These are phyloP conservation scores for Chlamydomonas sphaeroides DNA, from an alignment of 139 green algal species.

Conservation along the genomic window DNA sequence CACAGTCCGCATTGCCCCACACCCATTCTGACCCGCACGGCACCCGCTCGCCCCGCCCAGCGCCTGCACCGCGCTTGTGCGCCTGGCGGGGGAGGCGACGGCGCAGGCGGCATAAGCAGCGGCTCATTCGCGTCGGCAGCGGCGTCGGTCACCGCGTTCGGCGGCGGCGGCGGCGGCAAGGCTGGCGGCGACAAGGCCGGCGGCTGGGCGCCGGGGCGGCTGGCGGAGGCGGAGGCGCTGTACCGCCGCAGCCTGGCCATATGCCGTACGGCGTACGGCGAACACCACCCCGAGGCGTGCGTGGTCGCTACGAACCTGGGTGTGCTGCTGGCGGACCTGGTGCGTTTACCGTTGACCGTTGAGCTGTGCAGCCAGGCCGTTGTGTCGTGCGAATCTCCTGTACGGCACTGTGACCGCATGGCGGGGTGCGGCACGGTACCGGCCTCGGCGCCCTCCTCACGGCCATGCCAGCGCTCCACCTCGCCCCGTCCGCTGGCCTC, in stretches of 20 bases:
- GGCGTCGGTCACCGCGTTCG: too few species aligned
- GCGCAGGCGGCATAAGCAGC: too few species aligned
- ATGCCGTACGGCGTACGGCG: neutral
- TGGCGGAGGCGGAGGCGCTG: slow-evolving; percentile 17
- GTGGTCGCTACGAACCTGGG: slow-evolving; percentile 29
- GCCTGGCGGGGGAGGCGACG: too few species aligned
- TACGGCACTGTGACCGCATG: neutral
- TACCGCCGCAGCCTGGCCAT: slow-evolving; percentile 28
- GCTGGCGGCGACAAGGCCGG: neutral
- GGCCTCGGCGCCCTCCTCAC: too few species aligned
- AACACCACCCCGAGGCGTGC: slow-evolving; percentile 14
- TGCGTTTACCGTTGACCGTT: neutral
- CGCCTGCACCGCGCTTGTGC: too few species aligned
- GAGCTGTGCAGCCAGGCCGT: neutral
- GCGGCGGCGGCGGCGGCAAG: neutral
- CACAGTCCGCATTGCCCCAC: too few species aligned
- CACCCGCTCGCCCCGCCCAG: too few species aligned
- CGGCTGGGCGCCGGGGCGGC: too few species aligned
- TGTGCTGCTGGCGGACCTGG: slow-evolving; percentile 28
- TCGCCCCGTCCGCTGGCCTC: too few species aligned
- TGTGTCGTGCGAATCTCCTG: neutral
- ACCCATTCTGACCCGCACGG: too few species aligned
- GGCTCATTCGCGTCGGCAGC: too few species aligned
- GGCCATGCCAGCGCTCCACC: neutral
- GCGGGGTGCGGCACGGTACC: too few species aligned